These are phyloP conservation scores for Chytridiales sp. DNA, from an alignment of 371 early-diverging fungal genomes.

Conservation along the genomic window DNA sequence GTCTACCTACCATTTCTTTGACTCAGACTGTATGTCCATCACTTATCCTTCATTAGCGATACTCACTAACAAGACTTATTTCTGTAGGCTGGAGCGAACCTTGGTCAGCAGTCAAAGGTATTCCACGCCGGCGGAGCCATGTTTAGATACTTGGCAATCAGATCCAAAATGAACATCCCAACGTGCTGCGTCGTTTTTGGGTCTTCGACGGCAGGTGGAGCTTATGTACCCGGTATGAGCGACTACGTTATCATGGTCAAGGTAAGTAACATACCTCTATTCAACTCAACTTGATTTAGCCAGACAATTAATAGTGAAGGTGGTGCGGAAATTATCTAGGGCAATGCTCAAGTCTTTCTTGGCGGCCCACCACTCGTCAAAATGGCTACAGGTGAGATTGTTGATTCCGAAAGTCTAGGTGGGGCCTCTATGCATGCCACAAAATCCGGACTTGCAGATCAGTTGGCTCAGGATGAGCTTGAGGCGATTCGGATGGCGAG, in stretches of 20 bases:
- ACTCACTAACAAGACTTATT: constrained; percentile 1
- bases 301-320: too few species aligned
- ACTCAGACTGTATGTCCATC: constrained; percentile 56
- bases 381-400: constrained; percentile 75
- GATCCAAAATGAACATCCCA: constrained; percentile 69
- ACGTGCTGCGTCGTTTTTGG: constrained; percentile 72
- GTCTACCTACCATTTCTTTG: constrained; percentile 60
- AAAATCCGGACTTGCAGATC: constrained; percentile 29
- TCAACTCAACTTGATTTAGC: neutral
- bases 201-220: constrained; percentile 77
- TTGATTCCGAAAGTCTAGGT: constrained; percentile 70
- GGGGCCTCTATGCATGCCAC: constrained; percentile 78
- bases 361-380: constrained; percentile 77
- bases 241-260: constrained; percentile 77
- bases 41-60: neutral
- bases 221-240: constrained; percentile 73
- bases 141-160: constrained; percentile 66
- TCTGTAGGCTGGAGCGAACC: constrained; percentile 68
- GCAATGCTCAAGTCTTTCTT: constrained; percentile 71
- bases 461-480: constrained; percentile 27
- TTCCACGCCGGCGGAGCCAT: constrained; percentile 73
- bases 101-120: constrained; percentile 70
- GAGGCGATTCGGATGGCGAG: constrained; percentile 34
- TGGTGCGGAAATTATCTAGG: too few species aligned
- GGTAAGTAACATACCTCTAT: constrained; percentile 32